Conservation (phyloP, 2,329 filamentous ascomycete species). For the Fusarium sp. region DNA sequence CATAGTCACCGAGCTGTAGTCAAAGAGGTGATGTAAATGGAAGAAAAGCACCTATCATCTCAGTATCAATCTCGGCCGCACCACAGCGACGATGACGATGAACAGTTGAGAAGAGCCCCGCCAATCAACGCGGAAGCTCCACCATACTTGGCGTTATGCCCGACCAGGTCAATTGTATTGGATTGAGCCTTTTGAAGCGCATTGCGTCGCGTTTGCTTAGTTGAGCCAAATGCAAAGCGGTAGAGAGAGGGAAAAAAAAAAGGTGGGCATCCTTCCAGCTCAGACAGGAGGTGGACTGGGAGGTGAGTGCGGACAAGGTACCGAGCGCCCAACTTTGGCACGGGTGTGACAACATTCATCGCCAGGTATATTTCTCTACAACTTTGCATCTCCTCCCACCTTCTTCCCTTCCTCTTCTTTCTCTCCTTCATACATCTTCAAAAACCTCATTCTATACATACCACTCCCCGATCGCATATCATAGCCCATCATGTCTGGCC, state of each 20-base stretch:
- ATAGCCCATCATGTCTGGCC: slow-evolving; percentile 68
- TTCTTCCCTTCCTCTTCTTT: slow-evolving; percentile 31
- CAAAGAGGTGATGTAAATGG: slow-evolving; percentile 5
- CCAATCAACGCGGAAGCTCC: slow-evolving; percentile 42
- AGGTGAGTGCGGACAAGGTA: slow-evolving; percentile 31
- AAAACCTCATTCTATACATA: slow-evolving; percentile 18
- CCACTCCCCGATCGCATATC: slow-evolving; percentile 29
- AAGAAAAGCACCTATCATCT: slow-evolving; percentile 15
- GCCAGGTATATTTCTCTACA: slow-evolving; percentile 41
- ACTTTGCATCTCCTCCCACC: slow-evolving; percentile 32
- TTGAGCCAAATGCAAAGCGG: slow-evolving; percentile 24
- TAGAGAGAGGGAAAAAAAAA: slow-evolving; percentile 8
- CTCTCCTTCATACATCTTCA: slow-evolving; percentile 32
- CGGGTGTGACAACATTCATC: slow-evolving; percentile 35
- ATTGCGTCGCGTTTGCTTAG: slow-evolving; percentile 32
- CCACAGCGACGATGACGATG: slow-evolving; percentile 45
- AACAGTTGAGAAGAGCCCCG: slow-evolving; percentile 33
- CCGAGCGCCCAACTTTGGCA: slow-evolving; percentile 37
- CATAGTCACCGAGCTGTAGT: background rate
- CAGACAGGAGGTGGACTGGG: slow-evolving; percentile 7
- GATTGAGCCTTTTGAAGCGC: slow-evolving; percentile 27
- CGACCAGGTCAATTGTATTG: slow-evolving; percentile 33
- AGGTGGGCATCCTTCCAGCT: slow-evolving; percentile 15
- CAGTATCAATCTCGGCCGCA: slow-evolving; percentile 29
- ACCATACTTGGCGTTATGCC: slow-evolving; percentile 42